These are phyloP conservation scores for Rhynchospora pubera DNA, from an alignment of 176 grass and related monocot genomes.

Conservation along the genomic window DNA sequence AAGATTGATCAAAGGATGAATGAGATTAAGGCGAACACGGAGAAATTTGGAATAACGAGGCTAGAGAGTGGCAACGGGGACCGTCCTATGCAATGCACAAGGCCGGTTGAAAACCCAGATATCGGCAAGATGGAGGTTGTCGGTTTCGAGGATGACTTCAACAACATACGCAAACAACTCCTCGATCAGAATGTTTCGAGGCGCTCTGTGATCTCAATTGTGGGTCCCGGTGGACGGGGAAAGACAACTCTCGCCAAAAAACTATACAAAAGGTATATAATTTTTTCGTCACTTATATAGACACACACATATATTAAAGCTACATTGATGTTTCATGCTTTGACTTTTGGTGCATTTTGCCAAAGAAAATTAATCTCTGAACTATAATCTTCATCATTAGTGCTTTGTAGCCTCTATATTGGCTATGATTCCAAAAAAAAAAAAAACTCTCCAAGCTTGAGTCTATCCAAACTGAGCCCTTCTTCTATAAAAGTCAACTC, in stretches of 20 bases:
- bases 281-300: neutral
- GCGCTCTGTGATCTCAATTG: neutral
- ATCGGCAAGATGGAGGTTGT: neutral
- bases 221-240: neutral
- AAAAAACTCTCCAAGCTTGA: too few relatives aligned
- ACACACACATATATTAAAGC: neutral
- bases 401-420: too few relatives aligned
- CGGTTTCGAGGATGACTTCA: neutral
- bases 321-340: neutral
- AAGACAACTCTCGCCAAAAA: neutral
- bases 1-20: neutral
- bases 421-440: too few relatives aligned
- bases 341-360: neutral
- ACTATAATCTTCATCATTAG: too few relatives aligned
- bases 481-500: too few relatives aligned
- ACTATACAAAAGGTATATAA: neutral
- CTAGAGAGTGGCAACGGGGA: neutral
- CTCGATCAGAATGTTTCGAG: neutral
- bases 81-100: neutral
- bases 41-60: neutral
- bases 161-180: neutral
- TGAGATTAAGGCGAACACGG: neutral
- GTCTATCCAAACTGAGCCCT: too few relatives aligned
- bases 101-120: neutral
- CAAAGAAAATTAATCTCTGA: too few relatives aligned